phyloP scores from a whole-genome alignment of 176 grass and related monocot species.

The Juncus effusus region DNA sequence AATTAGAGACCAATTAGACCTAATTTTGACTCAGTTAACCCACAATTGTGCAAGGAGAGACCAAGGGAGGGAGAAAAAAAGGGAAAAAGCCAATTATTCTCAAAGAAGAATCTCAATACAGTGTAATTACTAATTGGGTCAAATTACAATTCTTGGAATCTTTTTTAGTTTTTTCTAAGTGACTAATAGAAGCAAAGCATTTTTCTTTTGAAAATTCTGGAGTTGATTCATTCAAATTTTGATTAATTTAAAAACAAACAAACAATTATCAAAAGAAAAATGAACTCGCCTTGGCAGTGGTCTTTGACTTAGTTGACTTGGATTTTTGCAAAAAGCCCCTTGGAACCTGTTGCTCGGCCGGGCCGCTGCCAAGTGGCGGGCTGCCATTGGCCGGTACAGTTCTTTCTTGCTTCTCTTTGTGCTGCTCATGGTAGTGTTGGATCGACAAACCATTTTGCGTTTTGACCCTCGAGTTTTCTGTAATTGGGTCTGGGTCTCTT shows the following conservation, averaged over 20 bases:
- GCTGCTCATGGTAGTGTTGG: background rate
- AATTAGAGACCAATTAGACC: too few species aligned
- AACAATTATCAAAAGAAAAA: background rate
- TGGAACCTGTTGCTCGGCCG: slow-evolving; percentile 1
- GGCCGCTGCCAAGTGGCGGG: background rate
- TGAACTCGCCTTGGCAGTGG: slow-evolving; percentile 39
- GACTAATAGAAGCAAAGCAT: too few species aligned
- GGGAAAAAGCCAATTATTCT: too few species aligned
- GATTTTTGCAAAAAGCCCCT: slow-evolving; percentile 31
- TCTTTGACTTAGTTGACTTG: slow-evolving; percentile 32
- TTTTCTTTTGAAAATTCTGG: too few species aligned
- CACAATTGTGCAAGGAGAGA: too few species aligned
- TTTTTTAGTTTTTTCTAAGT: too few species aligned
- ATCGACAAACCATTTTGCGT: background rate
- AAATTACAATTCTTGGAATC: too few species aligned
- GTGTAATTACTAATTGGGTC: too few species aligned
- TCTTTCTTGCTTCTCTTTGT: slow-evolving; percentile 16
- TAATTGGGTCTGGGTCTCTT: slow-evolving; percentile 16
- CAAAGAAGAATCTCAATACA: too few species aligned
- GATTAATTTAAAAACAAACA: background rate
- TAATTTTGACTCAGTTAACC: too few species aligned
- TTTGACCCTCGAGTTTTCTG: slow-evolving; percentile 13
- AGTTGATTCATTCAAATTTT: too few species aligned
- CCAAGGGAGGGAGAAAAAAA: too few species aligned
- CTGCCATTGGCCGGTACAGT: background rate